These are phyloP conservation scores for Aureobasidium mangrovei DNA, from an alignment of 2,329 filamentous ascomycete species.

Conservation along the genomic window DNA sequence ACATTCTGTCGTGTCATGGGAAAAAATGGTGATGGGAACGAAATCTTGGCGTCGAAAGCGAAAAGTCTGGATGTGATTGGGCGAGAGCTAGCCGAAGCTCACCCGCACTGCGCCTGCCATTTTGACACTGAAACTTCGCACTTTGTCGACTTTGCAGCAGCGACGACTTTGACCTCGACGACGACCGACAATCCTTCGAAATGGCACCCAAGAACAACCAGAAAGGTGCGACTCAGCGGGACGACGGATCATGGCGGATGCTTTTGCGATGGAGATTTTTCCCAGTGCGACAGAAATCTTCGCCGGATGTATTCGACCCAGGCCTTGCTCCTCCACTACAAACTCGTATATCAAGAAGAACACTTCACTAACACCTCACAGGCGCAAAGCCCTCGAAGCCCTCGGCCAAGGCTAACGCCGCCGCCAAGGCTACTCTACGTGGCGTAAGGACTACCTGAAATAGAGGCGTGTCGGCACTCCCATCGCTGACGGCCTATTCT, in stretches of 20 bases:
- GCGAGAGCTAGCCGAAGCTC: not conserved
- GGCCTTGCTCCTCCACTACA: conserved; percentile 3
- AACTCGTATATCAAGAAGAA: conserved; percentile 13
- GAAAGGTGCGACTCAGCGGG: conserved; percentile 14
- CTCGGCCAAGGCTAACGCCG: conserved; percentile 70
- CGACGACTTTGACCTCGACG: conserved; percentile 22
- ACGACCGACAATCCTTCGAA: conserved; percentile 25
- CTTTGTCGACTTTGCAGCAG: not conserved
- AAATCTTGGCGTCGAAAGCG: too few relatives aligned
- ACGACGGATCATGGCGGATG: conserved; percentile 5
- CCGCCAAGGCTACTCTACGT: conserved; percentile 92
- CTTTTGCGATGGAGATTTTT: not conserved
- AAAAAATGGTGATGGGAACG: not conserved
- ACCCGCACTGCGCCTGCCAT: not conserved
- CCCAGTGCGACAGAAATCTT: conserved; percentile 7
- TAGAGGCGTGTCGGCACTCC: conserved; percentile 42
- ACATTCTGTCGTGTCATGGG: too few relatives aligned
- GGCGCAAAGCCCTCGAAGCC: conserved; percentile 47
- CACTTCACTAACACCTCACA: conserved; percentile 18
- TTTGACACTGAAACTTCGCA: not conserved
- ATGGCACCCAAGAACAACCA: conserved; percentile 33
- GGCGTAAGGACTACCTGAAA: conserved; percentile 60
- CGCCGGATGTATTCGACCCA: conserved; percentile 9
- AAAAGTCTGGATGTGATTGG: not conserved
- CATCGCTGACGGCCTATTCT: conserved; percentile 45